Evolutionary conservation across 257 asterid species (phyloP).

Genomic region (Ilex asprella): DNA sequence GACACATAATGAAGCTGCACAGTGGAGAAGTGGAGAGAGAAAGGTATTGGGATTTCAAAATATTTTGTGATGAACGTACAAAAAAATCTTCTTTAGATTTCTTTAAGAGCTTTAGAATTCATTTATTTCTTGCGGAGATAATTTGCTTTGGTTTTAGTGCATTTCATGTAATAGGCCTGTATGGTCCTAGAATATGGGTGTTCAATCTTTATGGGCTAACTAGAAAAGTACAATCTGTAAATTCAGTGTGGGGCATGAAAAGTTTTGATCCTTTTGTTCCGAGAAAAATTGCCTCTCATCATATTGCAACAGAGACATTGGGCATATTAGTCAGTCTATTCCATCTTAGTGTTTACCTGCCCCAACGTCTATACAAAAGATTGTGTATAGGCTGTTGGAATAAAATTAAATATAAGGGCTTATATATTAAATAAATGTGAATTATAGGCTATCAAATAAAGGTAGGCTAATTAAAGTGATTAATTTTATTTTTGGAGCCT

Average conservation of each 20-base stretch:
- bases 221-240: conserved; percentile 4
- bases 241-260: background rate
- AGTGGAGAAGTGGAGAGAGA: too few species aligned
- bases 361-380: background rate
- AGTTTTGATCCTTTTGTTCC: conserved; percentile 14
- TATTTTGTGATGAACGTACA: background rate
- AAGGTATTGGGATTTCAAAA: background rate
- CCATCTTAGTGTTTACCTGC: background rate
- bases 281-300: conserved; percentile 15
- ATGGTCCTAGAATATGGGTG: background rate
- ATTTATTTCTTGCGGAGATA: background rate
- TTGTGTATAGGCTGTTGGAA: background rate
- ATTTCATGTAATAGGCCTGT: background rate
- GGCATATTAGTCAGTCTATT: conserved; percentile 9
- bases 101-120: background rate
- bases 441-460: too few species aligned
- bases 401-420: background rate
- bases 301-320: conserved; percentile 7
- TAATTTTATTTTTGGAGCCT: too few species aligned
- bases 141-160: background rate
- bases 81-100: background rate
- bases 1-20: too few species aligned
- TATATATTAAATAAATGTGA: too few species aligned
- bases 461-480: too few species aligned
- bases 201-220: background rate